These are phyloP conservation scores for Fusarium sp. DNA, from an alignment of 2,329 filamentous ascomycete genomes.

Conservation along the genomic window DNA sequence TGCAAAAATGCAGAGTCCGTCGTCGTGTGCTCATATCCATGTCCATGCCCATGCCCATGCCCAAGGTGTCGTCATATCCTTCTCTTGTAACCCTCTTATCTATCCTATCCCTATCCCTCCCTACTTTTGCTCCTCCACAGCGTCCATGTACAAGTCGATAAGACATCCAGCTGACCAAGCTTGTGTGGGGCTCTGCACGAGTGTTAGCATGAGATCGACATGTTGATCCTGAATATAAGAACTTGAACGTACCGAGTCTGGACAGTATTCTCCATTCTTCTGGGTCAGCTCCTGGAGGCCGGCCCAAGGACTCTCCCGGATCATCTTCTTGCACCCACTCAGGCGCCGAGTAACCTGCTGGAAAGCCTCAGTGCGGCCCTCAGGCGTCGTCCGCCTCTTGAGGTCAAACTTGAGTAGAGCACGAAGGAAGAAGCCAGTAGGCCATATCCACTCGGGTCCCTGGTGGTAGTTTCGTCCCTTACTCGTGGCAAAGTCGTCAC, in stretches of 20 bases:
- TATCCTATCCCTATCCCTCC: constrained; percentile 24
- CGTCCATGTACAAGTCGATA: constrained; percentile 96
- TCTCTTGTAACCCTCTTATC: constrained; percentile 4
- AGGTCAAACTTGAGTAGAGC: constrained; percentile 93
- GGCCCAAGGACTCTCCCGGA: constrained; percentile 84
- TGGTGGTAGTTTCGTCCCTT: constrained; percentile 99
- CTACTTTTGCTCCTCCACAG: constrained; percentile 63
- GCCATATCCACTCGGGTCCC: constrained; percentile 98
- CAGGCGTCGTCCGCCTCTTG: constrained; percentile 65
- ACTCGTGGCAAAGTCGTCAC: constrained; percentile 86
- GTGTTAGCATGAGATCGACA: constrained; percentile 22
- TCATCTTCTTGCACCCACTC: constrained; percentile 84
- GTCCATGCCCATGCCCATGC: constrained; percentile 15
- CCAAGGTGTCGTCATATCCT: constrained; percentile 6
- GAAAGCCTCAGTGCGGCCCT: constrained; percentile 86
- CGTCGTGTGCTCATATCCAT: constrained; percentile 13
- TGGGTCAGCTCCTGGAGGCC: constrained; percentile 94
- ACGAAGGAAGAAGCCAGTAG: constrained; percentile 92
- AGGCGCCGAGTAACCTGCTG: constrained; percentile 92
- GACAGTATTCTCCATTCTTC: constrained; percentile 84
- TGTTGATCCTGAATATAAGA: neutral
- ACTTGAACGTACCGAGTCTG: constrained; percentile 78
- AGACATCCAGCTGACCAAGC: constrained; percentile 96
- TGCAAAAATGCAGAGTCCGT: constrained; percentile 13
- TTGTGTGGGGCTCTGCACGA: constrained; percentile 83